A percentile compares a stretch with the other conserved stretches of the same genome.
Conservation (phyloP, 805 yeast species). For the Nakazawaea sp. region DNA sequence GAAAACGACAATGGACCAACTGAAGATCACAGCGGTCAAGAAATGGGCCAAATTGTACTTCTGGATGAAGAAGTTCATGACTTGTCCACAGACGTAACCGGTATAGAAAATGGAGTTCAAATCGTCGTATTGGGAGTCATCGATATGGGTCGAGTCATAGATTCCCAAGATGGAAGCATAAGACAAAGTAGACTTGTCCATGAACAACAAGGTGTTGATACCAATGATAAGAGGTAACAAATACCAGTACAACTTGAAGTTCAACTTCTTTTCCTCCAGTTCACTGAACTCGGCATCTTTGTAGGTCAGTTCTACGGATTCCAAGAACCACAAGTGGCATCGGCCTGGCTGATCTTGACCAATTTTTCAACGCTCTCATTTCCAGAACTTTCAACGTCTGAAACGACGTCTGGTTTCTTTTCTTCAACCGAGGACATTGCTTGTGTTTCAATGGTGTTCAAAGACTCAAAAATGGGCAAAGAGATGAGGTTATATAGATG, state of each 20-base stretch:
- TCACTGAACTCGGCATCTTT: constrained; percentile 14
- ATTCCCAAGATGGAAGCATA: constrained; percentile 26
- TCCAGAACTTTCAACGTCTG: too few relatives aligned
- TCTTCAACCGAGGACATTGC: too few relatives aligned
- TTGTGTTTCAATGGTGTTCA: too few relatives aligned
- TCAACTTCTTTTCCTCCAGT: constrained; percentile 20
- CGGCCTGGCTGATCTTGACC: too few relatives aligned
- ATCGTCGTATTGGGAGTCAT: constrained; percentile 20
- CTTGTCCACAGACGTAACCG: constrained; percentile 27
- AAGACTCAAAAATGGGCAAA: too few relatives aligned
- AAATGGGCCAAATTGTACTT: constrained; percentile 33
- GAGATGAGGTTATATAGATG: too few relatives aligned
- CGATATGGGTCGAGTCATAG: constrained; percentile 22
- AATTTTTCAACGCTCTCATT: too few relatives aligned
- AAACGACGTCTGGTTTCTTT: too few relatives aligned
- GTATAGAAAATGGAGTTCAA: constrained; percentile 2
- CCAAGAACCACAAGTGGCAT: too few relatives aligned
- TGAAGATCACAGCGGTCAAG: constrained; percentile 26
- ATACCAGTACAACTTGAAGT: constrained; percentile 33
- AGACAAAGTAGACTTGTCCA: constrained; percentile 7
- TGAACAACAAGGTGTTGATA: constrained; percentile 2
- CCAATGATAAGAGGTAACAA: constrained; percentile 27
- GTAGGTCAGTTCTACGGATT: too few relatives aligned
- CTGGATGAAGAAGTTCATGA: constrained; percentile 35
- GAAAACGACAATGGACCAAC: constrained; percentile 42